Base-by-base conservation (phyloP, 108 stramenopile species). In the Cyclotella sp. region DNA sequence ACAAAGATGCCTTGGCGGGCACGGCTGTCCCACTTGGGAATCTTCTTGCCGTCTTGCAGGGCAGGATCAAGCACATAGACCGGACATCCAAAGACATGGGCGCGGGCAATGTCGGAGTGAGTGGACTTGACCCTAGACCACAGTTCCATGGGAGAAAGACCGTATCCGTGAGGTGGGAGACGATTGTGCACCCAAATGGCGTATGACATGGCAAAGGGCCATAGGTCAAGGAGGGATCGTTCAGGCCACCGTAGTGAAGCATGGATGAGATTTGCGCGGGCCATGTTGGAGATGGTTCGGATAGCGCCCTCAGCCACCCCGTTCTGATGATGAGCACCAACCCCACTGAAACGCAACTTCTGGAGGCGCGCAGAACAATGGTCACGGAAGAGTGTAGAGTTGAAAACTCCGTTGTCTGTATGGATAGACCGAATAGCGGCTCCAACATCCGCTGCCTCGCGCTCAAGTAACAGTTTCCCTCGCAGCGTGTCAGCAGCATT, bases 21-120 rank as follows among this genome's bases (percentile, higher is more conserved):
- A 0, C 82, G 69, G 10, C 77, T 81, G 14, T 81, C 67, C 88
- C 86, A 89, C 43, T 76, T 84, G 9, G 89, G 86, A 9, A 87
- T 24, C 49, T 87, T 85, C 78, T 87, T 89, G 24, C 82, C 84
- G 46, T 87, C 89, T 84, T 87, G 86, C 7, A 89, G 75, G 40
- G 58, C 70, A 18, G 86, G 84, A 26, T 87, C 89, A 13, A 89
- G 61, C 9, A 89, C 88, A 63, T 83, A 89, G 28, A 75, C 57
- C 8, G 88, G 88, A 62, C 89, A 87, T 11, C 86, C 89, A 24
- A 34, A 89, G 16, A 87, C 82, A 29, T 77, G 79, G 22, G 58
- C 49, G 1, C 74, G 73, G 0, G 26, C 66, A 15, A 89, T 69
- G n/a, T 72, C 41, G 22, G 65, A 40, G 27, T 29, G 19, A 30